These are phyloP conservation scores for Chrysoporthe deuterocubensis DNA, from an alignment of 2,329 filamentous ascomycete genomes.

Conservation along the genomic window DNA sequence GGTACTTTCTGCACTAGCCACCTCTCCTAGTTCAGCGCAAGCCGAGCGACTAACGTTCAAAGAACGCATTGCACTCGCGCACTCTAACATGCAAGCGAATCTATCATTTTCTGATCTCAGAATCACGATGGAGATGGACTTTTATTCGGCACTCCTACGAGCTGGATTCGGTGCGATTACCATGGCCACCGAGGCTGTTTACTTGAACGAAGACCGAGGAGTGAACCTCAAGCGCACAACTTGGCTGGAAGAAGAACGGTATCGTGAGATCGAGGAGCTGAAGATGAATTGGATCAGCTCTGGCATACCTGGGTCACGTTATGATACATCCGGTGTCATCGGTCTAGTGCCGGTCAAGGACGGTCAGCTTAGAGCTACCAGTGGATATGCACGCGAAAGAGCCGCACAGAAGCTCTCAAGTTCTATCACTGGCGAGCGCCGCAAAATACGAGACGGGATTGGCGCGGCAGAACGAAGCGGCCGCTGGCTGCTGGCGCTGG, in stretches of 20 bases:
- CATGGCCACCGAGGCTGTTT: conserved; percentile 93
- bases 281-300: conserved; percentile 55
- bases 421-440: conserved; percentile 49
- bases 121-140: conserved; percentile 87
- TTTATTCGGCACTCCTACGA: conserved; percentile 87
- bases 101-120: conserved; percentile 80
- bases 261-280: conserved; percentile 73
- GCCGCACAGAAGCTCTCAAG: conserved; percentile 63
- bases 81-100: conserved; percentile 90
- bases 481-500: conserved; percentile 75
- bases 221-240: conserved; percentile 77
- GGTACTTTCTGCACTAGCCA: conserved; percentile 71
- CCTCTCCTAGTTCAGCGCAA: conserved; percentile 52
- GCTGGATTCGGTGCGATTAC: conserved; percentile 88
- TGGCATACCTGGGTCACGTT: conserved; percentile 51
- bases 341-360: conserved; percentile 60
- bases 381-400: conserved; percentile 71
- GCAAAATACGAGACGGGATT: conserved; percentile 64
- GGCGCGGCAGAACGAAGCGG: conserved; percentile 79
- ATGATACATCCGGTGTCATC: conserved; percentile 58
- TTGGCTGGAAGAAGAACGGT: conserved; percentile 88
- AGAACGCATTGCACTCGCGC: conserved; percentile 71
- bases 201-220: conserved; percentile 83
- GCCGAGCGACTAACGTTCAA: conserved; percentile 46
- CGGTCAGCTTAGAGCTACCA: conserved; percentile 47